Base-by-base conservation (phyloP, 2,329 filamentous ascomycete species). In the Ilyonectria sp. region DNA sequence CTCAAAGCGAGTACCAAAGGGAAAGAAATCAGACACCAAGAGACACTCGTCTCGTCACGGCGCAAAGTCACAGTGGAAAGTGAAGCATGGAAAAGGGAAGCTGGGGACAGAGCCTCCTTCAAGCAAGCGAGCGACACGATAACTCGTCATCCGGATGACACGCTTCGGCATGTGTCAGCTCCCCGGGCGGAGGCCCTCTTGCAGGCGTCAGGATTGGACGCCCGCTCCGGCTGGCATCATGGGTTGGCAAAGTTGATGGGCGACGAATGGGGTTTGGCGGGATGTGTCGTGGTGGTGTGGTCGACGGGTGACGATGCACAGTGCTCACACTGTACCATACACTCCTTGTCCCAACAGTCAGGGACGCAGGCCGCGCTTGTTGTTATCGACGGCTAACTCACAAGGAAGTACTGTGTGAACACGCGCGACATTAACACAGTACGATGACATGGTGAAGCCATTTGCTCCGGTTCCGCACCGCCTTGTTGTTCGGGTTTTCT, bases 401-500 rank as follows among this genome's bases (percentile, higher is more conserved):
- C 31, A 11, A 33, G n/a, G n/a, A 4, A 6, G 3, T 35, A 37
- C 50, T 10, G 50, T 53, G 50, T 35, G 31, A 13, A 21, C 1
- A 13, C 0, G 1, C 2, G 3, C 10, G 23, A 2, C 4, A 19
- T 4, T 19, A 10, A 26, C 50, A 65, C 29, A 37, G 37, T 47
- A 21, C 44, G 31, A 23, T 29, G 26, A 31, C 23, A 19, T n/a
- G 21, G 46, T 26, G 6, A 26, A 31, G 46, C 55, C 46, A n/a
- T n/a, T 2, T 19, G 23, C 10, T n/a, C 31, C 23, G 47, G 23
- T 15, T 59, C 29, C 10, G 31, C 15, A 46, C 50, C 53, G 52
- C 26, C 19, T 19, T 19, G 33, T 23, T 43, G 35, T 26, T 60
- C 73, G 73, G 73, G 71, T 69, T 75, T 75, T 75, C 71, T 74